Evolutionary conservation across 2,329 filamentous ascomycete species (phyloP), one percentile per base, ranked within the genome.

Genomic region (Alternaria longipes): DNA sequence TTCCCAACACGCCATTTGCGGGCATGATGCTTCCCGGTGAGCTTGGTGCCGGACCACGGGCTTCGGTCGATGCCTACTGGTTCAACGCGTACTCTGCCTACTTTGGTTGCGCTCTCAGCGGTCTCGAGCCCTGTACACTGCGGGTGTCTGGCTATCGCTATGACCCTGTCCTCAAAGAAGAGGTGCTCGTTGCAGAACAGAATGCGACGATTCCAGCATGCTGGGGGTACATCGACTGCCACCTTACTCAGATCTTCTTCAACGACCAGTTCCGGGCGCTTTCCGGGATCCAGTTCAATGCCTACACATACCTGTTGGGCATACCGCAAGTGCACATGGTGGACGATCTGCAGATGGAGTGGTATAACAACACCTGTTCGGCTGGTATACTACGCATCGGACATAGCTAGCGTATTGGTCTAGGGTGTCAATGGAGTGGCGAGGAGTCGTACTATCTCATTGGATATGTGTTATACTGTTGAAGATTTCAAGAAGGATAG

Each of bases 311-410:
- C 51, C 74, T 73, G 5, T 74, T 80, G 67, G 65, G 71, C 11
- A 73, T 78, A 38, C 79, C 80, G 62, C 71, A 78, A 57, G 69
- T 77, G 28, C 82, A 80, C 67, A 82, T 84, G 74, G 75, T 85
- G 74, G 84, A 85, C 64, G 78, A 83, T 59, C 67, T 86, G 57
- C 64, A 77, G 46, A 69, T 85, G 69, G 79, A 77, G 42, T 86
- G 84, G 84, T 79, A 74, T 57, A 81, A 86, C 74, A 82, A 82
- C 62, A 82, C 75, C 41, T 86, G 84, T 64, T 77, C 74, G 36
- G 83, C 84, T 54, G 84, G 80, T 3, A 71, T 78, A 16, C 32
- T 75, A 60, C 70, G 78, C 45, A 72, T 75, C 38, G 69, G 74
- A 1, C 71, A 74, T 54, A 57, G 71, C 60, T 77, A 74, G 67